These are phyloP conservation scores for Piedraia hortae DNA, from an alignment of 2,329 filamentous ascomycete genomes.

Conservation along the genomic window DNA sequence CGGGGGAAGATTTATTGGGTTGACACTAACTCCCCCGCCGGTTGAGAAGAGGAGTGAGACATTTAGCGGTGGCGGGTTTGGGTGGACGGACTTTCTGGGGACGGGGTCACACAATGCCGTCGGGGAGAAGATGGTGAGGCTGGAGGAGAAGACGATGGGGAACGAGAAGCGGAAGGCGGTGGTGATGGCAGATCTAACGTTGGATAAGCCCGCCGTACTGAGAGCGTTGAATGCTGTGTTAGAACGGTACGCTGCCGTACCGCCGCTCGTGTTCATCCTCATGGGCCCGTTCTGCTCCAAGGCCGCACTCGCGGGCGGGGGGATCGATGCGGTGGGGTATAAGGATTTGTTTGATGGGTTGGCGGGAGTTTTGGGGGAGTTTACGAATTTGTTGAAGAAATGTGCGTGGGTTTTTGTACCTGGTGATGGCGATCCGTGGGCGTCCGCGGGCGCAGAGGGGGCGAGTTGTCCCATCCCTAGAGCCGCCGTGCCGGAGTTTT, in stretches of 20 bases:
- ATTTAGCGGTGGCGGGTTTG: constrained; percentile 63
- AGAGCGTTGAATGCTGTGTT: constrained; percentile 60
- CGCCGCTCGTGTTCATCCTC: constrained; percentile 52
- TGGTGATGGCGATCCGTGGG: constrained; percentile 94
- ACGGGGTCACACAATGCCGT: constrained; percentile 69
- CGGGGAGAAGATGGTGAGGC: constrained; percentile 53
- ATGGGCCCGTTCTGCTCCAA: constrained; percentile 54
- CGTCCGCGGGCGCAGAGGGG: constrained; percentile 55
- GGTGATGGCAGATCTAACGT: constrained; percentile 62
- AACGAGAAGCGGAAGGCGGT: constrained; percentile 25
- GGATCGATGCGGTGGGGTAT: constrained; percentile 68
- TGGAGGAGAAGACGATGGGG: constrained; percentile 40
- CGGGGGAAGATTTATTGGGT: constrained; percentile 72
- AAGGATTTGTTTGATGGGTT: constrained; percentile 87
- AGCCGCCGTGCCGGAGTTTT: constrained; percentile 55
- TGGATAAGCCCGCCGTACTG: constrained; percentile 60
- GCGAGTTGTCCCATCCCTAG: constrained; percentile 42
- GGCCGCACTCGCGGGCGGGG: constrained; percentile 33
- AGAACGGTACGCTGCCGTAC: constrained; percentile 34
- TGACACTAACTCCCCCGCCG: constrained; percentile 74
- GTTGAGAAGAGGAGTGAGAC: constrained; percentile 63
- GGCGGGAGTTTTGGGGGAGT: constrained; percentile 58
- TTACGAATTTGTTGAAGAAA: constrained; percentile 47
- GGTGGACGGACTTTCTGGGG: constrained; percentile 91
- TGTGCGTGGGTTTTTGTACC: constrained; percentile 82